Conservation (phyloP, 2,329 filamentous ascomycete genomes). For the Colletotrichum siamense region DNA sequence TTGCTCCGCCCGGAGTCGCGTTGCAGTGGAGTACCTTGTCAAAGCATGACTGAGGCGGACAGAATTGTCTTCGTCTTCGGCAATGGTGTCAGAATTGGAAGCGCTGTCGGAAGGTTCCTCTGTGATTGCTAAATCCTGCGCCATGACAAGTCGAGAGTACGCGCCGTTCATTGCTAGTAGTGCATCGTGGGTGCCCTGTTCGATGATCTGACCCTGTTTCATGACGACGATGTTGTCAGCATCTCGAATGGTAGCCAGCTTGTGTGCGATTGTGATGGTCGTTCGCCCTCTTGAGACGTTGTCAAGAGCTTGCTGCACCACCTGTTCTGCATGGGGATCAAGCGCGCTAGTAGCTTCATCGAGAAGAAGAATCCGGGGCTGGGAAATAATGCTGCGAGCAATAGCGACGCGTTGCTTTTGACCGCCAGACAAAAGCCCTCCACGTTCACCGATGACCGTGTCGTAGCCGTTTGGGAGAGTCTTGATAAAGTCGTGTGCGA, state of each 20-base stretch:
- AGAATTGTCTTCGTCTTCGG: conserved; percentile 23
- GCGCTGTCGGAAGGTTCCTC: conserved; percentile 22
- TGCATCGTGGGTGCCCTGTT: conserved; percentile 65
- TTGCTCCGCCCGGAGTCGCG: background rate
- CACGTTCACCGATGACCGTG: conserved; percentile 64
- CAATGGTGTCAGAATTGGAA: conserved; percentile 17
- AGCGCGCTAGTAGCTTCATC: conserved; percentile 70
- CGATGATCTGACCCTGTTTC: conserved; percentile 59
- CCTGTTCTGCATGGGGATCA: conserved; percentile 43
- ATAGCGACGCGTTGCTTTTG: conserved; percentile 71
- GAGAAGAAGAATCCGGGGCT: conserved; percentile 61
- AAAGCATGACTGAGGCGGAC: conserved; percentile 31
- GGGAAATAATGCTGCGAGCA: conserved; percentile 42
- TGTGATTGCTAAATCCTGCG: conserved; percentile 39
- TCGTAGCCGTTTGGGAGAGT: conserved; percentile 55
- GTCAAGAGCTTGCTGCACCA: conserved; percentile 60
- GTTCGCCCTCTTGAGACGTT: conserved; percentile 60
- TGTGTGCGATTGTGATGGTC: conserved; percentile 68
- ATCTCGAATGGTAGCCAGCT: conserved; percentile 59
- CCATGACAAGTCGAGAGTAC: conserved; percentile 55
- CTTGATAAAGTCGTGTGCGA: conserved; percentile 52
- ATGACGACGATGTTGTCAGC: conserved; percentile 71
- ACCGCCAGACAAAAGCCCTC: conserved; percentile 67
- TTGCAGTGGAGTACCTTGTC: conserved; percentile 11
- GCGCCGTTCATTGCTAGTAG: conserved; percentile 51